Conservation (phyloP, 1,284 basidiomycete species). For the Leccinum subatratum region DNA sequence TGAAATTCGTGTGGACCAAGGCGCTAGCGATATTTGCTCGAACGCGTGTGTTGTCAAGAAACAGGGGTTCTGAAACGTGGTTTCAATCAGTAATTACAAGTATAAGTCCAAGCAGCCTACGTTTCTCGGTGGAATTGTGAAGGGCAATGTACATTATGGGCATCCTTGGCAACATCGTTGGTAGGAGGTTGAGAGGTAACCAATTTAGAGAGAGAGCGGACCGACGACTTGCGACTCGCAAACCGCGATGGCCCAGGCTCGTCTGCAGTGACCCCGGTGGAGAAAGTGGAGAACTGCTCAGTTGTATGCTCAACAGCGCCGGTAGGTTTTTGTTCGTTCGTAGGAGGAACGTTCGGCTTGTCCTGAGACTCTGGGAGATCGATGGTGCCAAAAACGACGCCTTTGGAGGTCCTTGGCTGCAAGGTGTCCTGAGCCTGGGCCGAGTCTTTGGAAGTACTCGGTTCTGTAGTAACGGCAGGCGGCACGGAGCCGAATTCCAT, state of each 20-base stretch:
- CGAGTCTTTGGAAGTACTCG: slow-evolving; percentile 8
- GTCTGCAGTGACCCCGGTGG: slow-evolving; percentile 43
- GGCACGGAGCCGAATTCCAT: slow-evolving; percentile 21
- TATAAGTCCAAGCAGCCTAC: not conserved
- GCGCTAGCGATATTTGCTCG: not conserved
- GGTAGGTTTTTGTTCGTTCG: slow-evolving; percentile 27
- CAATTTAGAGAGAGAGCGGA: slow-evolving; percentile 26
- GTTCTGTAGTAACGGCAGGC: slow-evolving; percentile 18
- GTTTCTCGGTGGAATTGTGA: not conserved
- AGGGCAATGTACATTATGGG: not conserved
- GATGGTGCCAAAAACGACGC: slow-evolving; percentile 51
- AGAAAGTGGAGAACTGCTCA: slow-evolving; percentile 38
- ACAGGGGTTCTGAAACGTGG: not conserved
- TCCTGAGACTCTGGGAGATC: slow-evolving; percentile 25
- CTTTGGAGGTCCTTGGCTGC: slow-evolving; percentile 15
- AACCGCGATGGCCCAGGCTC: slow-evolving; percentile 38
- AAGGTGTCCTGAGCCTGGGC: slow-evolving; percentile 11
- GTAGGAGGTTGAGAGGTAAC: slow-evolving; percentile 4
- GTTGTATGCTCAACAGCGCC: slow-evolving; percentile 18
- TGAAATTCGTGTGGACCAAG: not conserved
- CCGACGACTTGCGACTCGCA: slow-evolving; percentile 35
- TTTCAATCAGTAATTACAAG: not conserved
- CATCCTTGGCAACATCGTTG: slow-evolving; percentile 8
- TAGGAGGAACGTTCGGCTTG: not conserved
- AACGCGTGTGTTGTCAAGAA: not conserved